Evolutionary conservation across 1,284 basidiomycete species (phyloP).

Genomic region (Ustanciosporium gigantosporum): DNA sequence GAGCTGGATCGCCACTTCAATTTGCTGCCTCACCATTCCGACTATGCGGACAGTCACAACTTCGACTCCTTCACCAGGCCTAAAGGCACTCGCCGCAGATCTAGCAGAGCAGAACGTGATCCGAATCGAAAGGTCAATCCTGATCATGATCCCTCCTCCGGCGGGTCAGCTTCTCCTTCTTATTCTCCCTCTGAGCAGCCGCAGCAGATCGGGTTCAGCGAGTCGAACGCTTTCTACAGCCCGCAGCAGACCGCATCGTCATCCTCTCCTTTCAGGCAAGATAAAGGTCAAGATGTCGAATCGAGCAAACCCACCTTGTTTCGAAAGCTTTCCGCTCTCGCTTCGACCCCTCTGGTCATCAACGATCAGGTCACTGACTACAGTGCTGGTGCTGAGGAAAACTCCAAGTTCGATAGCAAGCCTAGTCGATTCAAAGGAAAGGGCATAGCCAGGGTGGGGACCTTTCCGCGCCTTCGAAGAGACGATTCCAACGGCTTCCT

Average conservation of each 20-base stretch:
- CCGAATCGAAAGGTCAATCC: too few relatives aligned
- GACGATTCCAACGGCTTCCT: conserved; percentile 13
- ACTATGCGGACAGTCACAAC: conserved; percentile 22
- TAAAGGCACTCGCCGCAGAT: conserved; percentile 3
- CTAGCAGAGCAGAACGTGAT: too few relatives aligned
- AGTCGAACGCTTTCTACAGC: conserved; percentile 10
- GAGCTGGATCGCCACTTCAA: conserved; percentile 33
- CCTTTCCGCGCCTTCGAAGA: conserved; percentile 7
- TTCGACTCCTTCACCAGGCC: conserved; percentile 18
- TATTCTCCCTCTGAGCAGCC: not conserved
- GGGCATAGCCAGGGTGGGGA: conserved; percentile 14
- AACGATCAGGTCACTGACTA: not conserved
- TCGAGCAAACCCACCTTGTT: conserved; percentile 7
- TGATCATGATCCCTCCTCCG: not conserved
- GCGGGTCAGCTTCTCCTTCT: not conserved
- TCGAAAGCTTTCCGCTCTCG: conserved; percentile 14
- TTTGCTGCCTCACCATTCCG: conserved; percentile 23
- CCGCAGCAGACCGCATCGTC: too few relatives aligned
- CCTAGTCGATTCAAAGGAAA: conserved; percentile 5
- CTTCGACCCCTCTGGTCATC: not conserved
- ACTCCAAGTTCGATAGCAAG: not conserved
- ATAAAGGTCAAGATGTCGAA: not conserved
- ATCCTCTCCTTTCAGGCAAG: too few relatives aligned
- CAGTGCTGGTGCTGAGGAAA: not conserved
- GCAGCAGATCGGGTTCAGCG: conserved; percentile 18